Percentiles rank a stretch among this genome's conserved stretches.
Evolutionary conservation across 23 red algal species (phyloP).

Genomic region (Gracilaria caudata): DNA sequence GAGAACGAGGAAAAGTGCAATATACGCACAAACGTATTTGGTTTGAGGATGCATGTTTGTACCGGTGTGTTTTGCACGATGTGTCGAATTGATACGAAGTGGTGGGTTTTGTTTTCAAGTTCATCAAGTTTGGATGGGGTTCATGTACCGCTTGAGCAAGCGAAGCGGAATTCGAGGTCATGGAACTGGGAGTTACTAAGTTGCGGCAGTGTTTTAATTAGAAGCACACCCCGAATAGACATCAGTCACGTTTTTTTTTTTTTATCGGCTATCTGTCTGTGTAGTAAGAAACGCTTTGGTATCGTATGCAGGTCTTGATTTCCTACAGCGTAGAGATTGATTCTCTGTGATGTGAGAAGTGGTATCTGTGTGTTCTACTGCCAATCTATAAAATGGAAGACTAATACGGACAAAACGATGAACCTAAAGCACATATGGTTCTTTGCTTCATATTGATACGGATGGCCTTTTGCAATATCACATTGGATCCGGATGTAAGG

Average conservation of each 20-base stretch:
- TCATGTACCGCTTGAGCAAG: neutral
- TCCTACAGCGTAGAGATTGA: neutral
- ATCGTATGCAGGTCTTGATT: neutral
- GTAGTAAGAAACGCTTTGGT: too few relatives aligned
- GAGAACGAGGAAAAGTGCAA: neutral
- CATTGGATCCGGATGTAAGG: neutral
- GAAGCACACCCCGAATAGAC: neutral
- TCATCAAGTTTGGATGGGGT: neutral
- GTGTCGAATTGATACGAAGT: neutral
- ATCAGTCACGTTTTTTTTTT: neutral
- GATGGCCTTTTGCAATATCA: neutral
- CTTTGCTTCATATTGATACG: neutral
- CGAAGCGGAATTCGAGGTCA: neutral
- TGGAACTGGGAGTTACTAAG: neutral
- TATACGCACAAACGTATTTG: neutral
- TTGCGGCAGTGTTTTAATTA: conserved; percentile 3
- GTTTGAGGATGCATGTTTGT: conserved; percentile 25
- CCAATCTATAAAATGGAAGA: neutral
- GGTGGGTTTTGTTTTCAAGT: neutral
- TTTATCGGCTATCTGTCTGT: neutral
- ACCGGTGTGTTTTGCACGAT: neutral
- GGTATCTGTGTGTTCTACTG: too few relatives aligned
- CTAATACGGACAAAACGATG: neutral
- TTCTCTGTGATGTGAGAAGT: neutral
- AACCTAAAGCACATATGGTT: neutral